phyloP scores from a whole-genome alignment of 305 asterid species.

The Solanum hybrid region DNA sequence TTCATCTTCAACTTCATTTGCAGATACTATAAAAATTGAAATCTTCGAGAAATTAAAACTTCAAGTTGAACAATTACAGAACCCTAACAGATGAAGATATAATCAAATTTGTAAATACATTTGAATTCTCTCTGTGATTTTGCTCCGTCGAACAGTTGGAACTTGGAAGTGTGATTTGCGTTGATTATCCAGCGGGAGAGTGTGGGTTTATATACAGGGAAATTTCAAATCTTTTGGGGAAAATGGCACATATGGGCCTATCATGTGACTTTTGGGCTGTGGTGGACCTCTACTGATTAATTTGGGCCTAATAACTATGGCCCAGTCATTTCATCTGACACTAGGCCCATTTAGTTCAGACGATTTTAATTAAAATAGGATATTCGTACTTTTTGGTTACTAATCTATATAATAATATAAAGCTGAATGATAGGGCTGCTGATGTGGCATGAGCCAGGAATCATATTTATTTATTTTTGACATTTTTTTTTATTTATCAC shows the following conservation, averaged over 20 bases:
- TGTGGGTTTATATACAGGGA: background rate
- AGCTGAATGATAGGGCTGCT: too few relatives aligned
- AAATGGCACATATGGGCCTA: background rate
- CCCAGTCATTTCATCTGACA: background rate
- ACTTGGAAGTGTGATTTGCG: background rate
- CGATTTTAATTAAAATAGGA: background rate
- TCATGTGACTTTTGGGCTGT: background rate
- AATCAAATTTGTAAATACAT: background rate
- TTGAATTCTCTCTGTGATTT: background rate
- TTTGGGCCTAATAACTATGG: background rate
- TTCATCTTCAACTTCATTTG: conserved; percentile 76
- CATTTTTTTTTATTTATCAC: too few relatives aligned
- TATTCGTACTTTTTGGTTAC: background rate
- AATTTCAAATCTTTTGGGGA: background rate
- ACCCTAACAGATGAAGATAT: background rate
- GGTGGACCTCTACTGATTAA: background rate
- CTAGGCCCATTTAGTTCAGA: background rate
- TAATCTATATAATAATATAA: too few relatives aligned
- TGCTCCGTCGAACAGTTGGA: background rate
- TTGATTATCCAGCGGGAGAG: background rate
- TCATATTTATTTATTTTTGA: too few relatives aligned
- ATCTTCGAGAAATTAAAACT: background rate
- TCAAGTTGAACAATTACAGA: background rate
- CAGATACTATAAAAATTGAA: background rate
- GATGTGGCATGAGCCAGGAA: too few relatives aligned